A percentile compares a stretch with the other conserved stretches of the same genome.
These are phyloP conservation scores for Mucor saturninus DNA, from an alignment of 371 early-diverging fungal species.

Conservation along the genomic window DNA sequence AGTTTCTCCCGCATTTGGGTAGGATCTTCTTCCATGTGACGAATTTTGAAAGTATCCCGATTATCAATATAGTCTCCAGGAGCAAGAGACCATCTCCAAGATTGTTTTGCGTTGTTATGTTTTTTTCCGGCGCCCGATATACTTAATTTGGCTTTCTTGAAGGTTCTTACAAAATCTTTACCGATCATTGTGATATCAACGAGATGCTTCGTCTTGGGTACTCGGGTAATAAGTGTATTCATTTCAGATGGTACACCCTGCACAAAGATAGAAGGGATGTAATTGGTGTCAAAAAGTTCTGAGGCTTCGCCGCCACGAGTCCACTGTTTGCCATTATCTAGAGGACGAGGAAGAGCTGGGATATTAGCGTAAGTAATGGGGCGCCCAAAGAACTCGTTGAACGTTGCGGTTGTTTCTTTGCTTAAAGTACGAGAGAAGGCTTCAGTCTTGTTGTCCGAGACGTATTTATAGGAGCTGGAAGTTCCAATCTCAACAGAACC, in stretches of 20 bases:
- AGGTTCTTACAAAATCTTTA: slow-evolving; percentile 52
- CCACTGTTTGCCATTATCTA: slow-evolving; percentile 46
- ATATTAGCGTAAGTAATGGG: slow-evolving; percentile 56
- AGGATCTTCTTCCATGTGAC: slow-evolving; percentile 65
- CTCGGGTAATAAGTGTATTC: slow-evolving; percentile 40
- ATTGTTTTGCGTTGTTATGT: slow-evolving; percentile 61
- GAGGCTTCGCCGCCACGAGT: slow-evolving; percentile 42
- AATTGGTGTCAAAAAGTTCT: slow-evolving; percentile 40
- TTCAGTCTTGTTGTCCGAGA: slow-evolving; percentile 48
- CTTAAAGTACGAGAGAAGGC: slow-evolving; percentile 45
- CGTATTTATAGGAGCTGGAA: slow-evolving; percentile 49
- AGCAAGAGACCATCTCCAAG: slow-evolving; percentile 52
- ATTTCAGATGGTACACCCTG: slow-evolving; percentile 33
- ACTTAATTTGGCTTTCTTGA: slow-evolving; percentile 49
- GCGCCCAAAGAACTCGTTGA: slow-evolving; percentile 55
- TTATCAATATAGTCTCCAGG: slow-evolving; percentile 38
- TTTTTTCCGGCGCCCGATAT: slow-evolving; percentile 61
- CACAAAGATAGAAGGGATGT: slow-evolving; percentile 42
- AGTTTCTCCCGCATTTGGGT: slow-evolving; percentile 68
- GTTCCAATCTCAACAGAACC: slow-evolving; percentile 46
- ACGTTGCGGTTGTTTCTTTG: slow-evolving; percentile 29
- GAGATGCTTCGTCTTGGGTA: slow-evolving; percentile 24
- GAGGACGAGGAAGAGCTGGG: slow-evolving; percentile 53
- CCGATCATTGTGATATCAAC: slow-evolving; percentile 51
- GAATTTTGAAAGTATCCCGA: slow-evolving; percentile 59